Evolutionary conservation across 805 yeast genomes (phyloP).

Genomic region (Candida nonsorbophila): DNA sequence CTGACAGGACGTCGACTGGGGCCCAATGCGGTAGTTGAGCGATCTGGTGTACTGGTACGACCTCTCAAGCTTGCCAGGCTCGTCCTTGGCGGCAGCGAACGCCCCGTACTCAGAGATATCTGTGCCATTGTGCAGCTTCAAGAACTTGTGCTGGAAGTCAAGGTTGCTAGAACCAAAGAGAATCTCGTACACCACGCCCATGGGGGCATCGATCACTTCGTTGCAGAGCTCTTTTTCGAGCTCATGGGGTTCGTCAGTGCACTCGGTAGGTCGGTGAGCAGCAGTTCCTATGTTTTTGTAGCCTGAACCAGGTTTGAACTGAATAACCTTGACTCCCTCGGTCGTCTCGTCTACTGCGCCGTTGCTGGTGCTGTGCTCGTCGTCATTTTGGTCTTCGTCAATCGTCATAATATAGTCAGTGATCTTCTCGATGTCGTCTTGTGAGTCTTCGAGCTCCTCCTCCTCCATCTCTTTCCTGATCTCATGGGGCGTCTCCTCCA

Average conservation of each 20-base stretch:
- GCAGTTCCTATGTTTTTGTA: slow-evolving; percentile 60
- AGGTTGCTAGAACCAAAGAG: slow-evolving; percentile 59
- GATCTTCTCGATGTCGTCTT: slow-evolving; percentile 7
- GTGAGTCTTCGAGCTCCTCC: slow-evolving; percentile 13
- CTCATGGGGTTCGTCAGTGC: slow-evolving; percentile 24
- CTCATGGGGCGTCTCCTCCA: slow-evolving; percentile 9
- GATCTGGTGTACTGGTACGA: slow-evolving; percentile 67
- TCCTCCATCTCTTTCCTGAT: slow-evolving; percentile 16
- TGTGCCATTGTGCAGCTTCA: slow-evolving; percentile 43
- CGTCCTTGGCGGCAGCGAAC: slow-evolving; percentile 28
- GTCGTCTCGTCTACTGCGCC: slow-evolving; percentile 1
- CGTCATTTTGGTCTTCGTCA: slow-evolving; percentile 27
- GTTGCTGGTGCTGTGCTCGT: slow-evolving; percentile 9
- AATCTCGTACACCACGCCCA: slow-evolving; percentile 68
- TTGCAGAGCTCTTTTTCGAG: slow-evolving; percentile 46
- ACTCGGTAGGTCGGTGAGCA: slow-evolving; percentile 53
- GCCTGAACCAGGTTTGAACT: slow-evolving; percentile 31
- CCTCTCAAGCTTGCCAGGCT: slow-evolving; percentile 40
- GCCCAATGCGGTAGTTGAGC: slow-evolving; percentile 80
- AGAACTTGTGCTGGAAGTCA: slow-evolving; percentile 28
- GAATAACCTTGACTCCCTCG: slow-evolving; percentile 15
- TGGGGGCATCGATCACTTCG: slow-evolving; percentile 58
- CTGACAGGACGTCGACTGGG: slow-evolving; percentile 81
- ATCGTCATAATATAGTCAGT: slow-evolving; percentile 33
- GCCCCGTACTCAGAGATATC: slow-evolving; percentile 35